Evolutionary conservation across 352 stramenopile species (phyloP), one percentile per base, ranked within the genome.

Genomic region (Phytophthora pseudosyringae): DNA sequence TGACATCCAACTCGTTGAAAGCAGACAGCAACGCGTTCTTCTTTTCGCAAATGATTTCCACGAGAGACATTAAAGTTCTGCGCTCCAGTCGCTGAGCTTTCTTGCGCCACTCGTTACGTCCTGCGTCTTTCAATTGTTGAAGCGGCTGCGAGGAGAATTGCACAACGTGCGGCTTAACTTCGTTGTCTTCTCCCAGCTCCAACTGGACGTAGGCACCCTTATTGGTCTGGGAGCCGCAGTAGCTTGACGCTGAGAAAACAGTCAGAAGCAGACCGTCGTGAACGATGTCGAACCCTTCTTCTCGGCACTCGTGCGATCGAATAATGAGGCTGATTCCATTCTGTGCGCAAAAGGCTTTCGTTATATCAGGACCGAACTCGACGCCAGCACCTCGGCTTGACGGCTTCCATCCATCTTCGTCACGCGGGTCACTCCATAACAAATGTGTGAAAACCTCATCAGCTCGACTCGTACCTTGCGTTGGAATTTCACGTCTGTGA

Each of bases 281-380:
- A n/a, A 73, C 69, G 18, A 93, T 91, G 26, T 96, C 85, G 55
- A 95, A 98, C 0, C 94, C 94, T 73, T 98, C 81, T 68, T 93
- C 79, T 45, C 95, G 86, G 55, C 91, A 98, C 66, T 98, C 93
- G 54, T 98, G 94, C 1, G 90, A 98, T n/a, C 94, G 90, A 67
- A 98, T 97, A 25, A 98, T 85, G 2, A 98, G 72, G 33, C 76
- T 91, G 11, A 98, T 66, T 31, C 83, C 68, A 64, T 98, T 98
- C 9, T 81, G 59, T 11, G 76, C 55, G 21, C 93, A 96, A 69
- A 98, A 98, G 2, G 80, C 71, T 49, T 93, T 83, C 0, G 93
- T 98, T n/a, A 98, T 91, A 52, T 98, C 88, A 3, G 87, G 87
- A 8, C 94, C 94, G 64, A 98, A 98, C 59, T 97, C 89, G n/a